Conservation (phyloP, 306 rosid species). For the Vigna hirtella region DNA sequence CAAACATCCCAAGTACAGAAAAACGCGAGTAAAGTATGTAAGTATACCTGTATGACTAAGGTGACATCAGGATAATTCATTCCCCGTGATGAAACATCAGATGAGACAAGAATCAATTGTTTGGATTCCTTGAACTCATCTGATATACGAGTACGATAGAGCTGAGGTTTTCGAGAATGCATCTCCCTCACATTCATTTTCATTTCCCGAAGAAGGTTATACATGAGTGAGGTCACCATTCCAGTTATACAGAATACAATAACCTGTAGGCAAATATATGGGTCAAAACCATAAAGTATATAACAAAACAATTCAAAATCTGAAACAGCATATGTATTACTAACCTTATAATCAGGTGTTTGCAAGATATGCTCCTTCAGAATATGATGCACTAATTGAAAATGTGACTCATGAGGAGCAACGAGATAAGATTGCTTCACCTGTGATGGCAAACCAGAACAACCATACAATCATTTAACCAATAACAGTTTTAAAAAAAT, state of each 20-base stretch:
- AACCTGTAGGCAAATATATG: conserved; percentile 63
- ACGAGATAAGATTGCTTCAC: conserved; percentile 74
- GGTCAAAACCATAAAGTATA: conserved; percentile 40
- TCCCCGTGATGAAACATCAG: conserved; percentile 94
- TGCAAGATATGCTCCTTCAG: conserved; percentile 76
- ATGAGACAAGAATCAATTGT: conserved; percentile 78
- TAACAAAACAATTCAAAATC: conserved; percentile 30
- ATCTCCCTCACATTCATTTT: conserved; percentile 92
- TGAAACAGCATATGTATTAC: conserved; percentile 22
- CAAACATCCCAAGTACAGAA: conserved; percentile 8
- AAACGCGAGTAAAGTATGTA: conserved; percentile 22
- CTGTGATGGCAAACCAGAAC: conserved; percentile 56
- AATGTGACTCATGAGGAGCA: conserved; percentile 81
- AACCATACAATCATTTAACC: conserved; percentile 29
- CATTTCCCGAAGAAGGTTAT: conserved; percentile 80
- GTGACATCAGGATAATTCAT: conserved; percentile 96
- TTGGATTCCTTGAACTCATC: conserved; percentile 88
- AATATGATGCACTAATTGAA: conserved; percentile 73
- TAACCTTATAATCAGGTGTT: conserved; percentile 85
- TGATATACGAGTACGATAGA: conserved; percentile 79
- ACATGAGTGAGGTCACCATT: conserved; percentile 84
- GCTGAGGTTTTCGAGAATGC: conserved; percentile 92
- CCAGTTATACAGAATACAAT: conserved; percentile 87
- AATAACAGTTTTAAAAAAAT: conserved; percentile 26
- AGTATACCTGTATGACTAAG: conserved; percentile 84